Evolutionary conservation across 148 eudicot species (phyloP), one percentile per base, ranked within the genome.

Genomic region (Vaccinium myrtillus): DNA sequence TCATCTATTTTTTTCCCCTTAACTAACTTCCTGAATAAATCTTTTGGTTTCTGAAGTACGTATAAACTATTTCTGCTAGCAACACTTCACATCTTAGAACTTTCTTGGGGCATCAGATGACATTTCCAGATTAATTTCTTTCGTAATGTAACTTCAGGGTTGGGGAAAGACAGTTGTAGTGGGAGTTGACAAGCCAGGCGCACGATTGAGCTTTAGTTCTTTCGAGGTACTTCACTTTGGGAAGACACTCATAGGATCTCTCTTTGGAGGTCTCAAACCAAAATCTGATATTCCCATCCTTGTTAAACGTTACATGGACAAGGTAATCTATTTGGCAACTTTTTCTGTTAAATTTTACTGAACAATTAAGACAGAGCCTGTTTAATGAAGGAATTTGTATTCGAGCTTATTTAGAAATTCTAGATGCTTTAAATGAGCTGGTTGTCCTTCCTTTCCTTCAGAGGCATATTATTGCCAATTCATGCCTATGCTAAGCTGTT

Each of bases 121-220:
- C 49, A 59, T 39, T 70, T 51, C 59, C 27, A 32, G 55, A 16
- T 82, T 54, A 69, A 67, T 53, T 67, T 55, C 36, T 61, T 25
- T 71, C 55, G 14, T 65, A 63, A 43, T 83, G 58, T 55, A 53
- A 86, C n/a, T 50, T 74, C 87, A 96, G 99, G 99, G 95, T 25
- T 96, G 99, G 99, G 99, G 99, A 18, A 96, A 96, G 88, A 94
- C 98, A 2, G 84, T 94, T 48, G 91, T 94, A n/a, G 2, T 92
- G 16, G 99, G 99, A 75, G 97, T 94, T 80, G 98, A 93, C 77
- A 91, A 84, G 88, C 99, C 99, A 30, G 91, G 88, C 2, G 80
- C 98, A 51, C 61, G 82, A 69, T 21, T 96, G 87, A 89, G 53
- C 49, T 83, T 96, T 16, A 86, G 75, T 76, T 92, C 98, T 18